Evolutionary conservation across 352 stramenopile species (phyloP).

Genomic region (Globisporangium ultimum): DNA sequence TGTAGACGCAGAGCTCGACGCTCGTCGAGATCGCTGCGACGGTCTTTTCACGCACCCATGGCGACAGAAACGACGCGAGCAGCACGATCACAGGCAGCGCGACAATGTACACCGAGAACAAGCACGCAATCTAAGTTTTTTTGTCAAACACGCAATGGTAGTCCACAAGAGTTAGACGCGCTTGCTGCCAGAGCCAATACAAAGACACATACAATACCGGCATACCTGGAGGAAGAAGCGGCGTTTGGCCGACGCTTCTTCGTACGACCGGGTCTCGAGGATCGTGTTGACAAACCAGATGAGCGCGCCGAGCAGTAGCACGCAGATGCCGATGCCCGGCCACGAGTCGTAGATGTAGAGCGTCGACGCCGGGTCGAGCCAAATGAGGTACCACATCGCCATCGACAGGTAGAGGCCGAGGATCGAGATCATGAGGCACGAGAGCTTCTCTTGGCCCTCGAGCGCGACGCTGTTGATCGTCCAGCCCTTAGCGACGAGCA

Average conservation of each 20-base stretch:
- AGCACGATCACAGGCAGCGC: conserved; percentile 67
- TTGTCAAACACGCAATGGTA: conserved; percentile 1
- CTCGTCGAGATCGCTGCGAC: conserved; percentile 50
- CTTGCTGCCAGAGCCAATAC: too few species aligned
- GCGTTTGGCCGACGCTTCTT: conserved; percentile 52
- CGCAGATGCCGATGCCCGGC: conserved; percentile 61
- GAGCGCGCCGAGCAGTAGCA: conserved; percentile 53
- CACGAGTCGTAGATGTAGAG: conserved; percentile 84
- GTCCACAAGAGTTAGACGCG: neutral
- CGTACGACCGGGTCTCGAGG: conserved; percentile 58
- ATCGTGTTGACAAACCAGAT: conserved; percentile 66
- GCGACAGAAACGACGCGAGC: conserved; percentile 66
- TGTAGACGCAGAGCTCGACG: conserved; percentile 54
- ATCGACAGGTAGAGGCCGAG: conserved; percentile 69
- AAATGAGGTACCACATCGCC: conserved; percentile 82
- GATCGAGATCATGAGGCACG: conserved; percentile 56
- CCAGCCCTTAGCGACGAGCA: conserved; percentile 78
- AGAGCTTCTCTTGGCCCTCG: conserved; percentile 63
- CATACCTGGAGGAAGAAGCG: conserved; percentile 60
- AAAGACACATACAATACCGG: neutral
- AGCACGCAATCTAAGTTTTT: conserved; percentile 36
- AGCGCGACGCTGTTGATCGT: conserved; percentile 70
- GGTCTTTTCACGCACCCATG: conserved; percentile 77
- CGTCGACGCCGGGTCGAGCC: conserved; percentile 71
- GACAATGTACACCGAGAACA: conserved; percentile 75